Conservation (phyloP, 2,329 filamentous ascomycete genomes). For the Fusarium piperis region DNA sequence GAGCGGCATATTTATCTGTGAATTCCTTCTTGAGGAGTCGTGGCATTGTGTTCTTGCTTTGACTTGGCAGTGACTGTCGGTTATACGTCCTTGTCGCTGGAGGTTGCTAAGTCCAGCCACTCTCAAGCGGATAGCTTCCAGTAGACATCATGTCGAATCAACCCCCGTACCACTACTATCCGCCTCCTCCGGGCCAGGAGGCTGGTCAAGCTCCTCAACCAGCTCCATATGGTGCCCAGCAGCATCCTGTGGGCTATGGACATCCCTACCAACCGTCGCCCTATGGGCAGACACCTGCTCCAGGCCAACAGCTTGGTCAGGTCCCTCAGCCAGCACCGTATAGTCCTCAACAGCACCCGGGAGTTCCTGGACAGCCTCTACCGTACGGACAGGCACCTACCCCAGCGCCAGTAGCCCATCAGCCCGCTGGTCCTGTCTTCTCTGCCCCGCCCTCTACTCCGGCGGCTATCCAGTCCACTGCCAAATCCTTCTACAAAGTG, state of each 20-base stretch:
- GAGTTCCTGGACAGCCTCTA: not conserved
- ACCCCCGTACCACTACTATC: constrained; percentile 12
- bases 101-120: not conserved
- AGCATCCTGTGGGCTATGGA: not conserved
- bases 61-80: not conserved
- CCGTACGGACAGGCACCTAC: constrained; percentile 16
- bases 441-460: constrained; percentile 6
- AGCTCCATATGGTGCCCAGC: not conserved
- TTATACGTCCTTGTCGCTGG: not conserved
- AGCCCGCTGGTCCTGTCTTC: constrained; percentile 11
- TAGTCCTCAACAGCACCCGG: not conserved
- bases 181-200: not conserved
- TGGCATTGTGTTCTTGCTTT: too few relatives aligned
- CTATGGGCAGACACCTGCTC: constrained; percentile 17
- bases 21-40: not conserved
- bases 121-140: not conserved
- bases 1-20: constrained; percentile 6
- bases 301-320: not conserved
- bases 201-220: not conserved
- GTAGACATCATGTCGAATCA: constrained; percentile 4
- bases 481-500: constrained; percentile 12
- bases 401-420: constrained; percentile 9
- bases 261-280: not conserved
- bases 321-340: not conserved
- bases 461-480: constrained; percentile 5